Conservation (phyloP, 306 rosid species). For the Quercus aquifolioides region DNA sequence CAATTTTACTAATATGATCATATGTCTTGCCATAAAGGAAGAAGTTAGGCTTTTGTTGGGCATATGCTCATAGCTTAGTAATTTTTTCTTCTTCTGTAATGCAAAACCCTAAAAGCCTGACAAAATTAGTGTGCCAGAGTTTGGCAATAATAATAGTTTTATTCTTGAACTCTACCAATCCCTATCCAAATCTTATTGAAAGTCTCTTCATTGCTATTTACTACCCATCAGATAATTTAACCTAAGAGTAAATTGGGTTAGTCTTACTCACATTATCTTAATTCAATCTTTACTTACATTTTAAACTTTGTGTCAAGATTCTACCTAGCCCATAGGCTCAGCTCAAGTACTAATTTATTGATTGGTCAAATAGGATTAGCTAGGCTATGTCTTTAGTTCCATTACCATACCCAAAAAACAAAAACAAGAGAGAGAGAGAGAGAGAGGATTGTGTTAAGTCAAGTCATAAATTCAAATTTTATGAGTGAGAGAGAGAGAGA, state of each 20-base stretch:
- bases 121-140: constrained; percentile 45
- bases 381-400: too few species aligned
- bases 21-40: not conserved
- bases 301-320: not conserved
- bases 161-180: constrained; percentile 36
- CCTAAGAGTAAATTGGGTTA: not conserved
- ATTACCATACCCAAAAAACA: too few species aligned
- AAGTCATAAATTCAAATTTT: too few species aligned
- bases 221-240: constrained; percentile 16
- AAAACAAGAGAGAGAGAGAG: too few species aligned
- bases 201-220: constrained; percentile 48
- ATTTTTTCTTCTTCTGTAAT: constrained; percentile 33
- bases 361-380: too few species aligned
- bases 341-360: too few species aligned
- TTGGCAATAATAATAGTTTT: constrained; percentile 37
- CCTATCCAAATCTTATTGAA: constrained; percentile 35
- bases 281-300: not conserved
- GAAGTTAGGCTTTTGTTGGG: constrained; percentile 10
- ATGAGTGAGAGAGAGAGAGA: too few species aligned
- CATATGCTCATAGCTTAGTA: constrained; percentile 16
- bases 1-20: too few species aligned
- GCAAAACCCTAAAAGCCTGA: constrained; percentile 40
- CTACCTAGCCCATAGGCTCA: too few species aligned
- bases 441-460: too few species aligned
- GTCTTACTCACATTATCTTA: not conserved